Percentiles rank a stretch among this genome's conserved stretches.
Conservation (phyloP, 2,329 filamentous ascomycete genomes). For the Penicillium sp. region DNA sequence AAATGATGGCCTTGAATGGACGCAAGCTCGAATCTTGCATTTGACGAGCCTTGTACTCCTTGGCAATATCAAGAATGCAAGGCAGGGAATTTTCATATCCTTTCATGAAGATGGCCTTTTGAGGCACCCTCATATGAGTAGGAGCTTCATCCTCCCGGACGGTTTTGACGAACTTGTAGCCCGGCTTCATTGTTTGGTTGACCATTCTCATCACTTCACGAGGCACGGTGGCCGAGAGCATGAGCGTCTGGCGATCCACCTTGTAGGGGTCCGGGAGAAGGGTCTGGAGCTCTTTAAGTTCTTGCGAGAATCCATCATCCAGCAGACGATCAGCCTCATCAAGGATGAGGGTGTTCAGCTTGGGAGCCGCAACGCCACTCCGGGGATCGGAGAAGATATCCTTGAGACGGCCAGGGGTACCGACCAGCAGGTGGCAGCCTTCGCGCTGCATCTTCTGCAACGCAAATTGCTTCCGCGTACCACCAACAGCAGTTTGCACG, state of each 20-base stretch:
- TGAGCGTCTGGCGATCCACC: constrained; percentile 81
- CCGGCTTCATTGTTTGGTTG: constrained; percentile 73
- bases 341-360: constrained; percentile 63
- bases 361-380: constrained; percentile 67
- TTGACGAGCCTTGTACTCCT: constrained; percentile 60
- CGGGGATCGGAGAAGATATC: constrained; percentile 74
- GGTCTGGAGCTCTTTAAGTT: constrained; percentile 64
- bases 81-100: constrained; percentile 79
- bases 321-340: constrained; percentile 71
- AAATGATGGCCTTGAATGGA: constrained; percentile 96
- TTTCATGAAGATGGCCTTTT: constrained; percentile 70
- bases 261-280: constrained; percentile 66
- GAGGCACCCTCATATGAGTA: constrained; percentile 83
- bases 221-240: constrained; percentile 94
- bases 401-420: constrained; percentile 83
- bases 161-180: constrained; percentile 91
- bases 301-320: constrained; percentile 69
- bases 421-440: constrained; percentile 88
- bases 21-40: constrained; percentile 40
- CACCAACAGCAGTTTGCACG: constrained; percentile 83
- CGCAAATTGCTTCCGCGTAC: constrained; percentile 75
- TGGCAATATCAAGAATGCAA: constrained; percentile 74
- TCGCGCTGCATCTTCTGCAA: constrained; percentile 69
- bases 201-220: constrained; percentile 80
- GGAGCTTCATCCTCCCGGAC: constrained; percentile 78